Conservation (phyloP, 495 filamentous ascomycete genomes). For the Tuber melanosporum region DNA sequence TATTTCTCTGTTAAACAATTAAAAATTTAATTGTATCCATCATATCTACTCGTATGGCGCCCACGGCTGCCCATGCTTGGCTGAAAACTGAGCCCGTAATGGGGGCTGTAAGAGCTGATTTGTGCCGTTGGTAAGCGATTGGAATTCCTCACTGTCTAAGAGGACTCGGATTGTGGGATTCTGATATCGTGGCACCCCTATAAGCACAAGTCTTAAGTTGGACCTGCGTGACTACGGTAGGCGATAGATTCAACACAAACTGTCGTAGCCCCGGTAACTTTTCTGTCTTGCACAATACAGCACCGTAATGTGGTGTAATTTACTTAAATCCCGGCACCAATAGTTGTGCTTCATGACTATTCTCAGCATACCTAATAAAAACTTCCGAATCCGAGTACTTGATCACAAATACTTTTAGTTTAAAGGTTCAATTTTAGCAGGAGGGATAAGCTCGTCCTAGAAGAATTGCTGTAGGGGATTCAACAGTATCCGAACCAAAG, state of each 20-base stretch:
- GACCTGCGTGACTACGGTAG: background rate
- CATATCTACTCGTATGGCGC: background rate
- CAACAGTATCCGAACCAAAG: background rate
- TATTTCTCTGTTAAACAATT: background rate
- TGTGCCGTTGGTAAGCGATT: background rate
- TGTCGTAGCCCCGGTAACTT: background rate
- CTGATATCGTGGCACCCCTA: background rate
- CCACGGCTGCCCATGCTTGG: background rate
- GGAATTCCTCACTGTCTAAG: background rate
- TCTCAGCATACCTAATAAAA: background rate
- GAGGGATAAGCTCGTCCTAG: background rate
- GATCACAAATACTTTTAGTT: background rate
- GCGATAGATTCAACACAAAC: background rate
- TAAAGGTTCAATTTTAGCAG: background rate
- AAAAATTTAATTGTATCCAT: background rate
- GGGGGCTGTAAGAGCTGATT: background rate
- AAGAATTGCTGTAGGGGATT: background rate
- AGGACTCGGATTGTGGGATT: background rate
- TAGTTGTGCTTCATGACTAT: background rate
- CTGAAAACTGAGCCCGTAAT: background rate
- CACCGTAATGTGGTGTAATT: too few species aligned
- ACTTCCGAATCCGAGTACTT: background rate
- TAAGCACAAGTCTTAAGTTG: background rate
- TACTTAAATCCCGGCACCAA: too few species aligned
- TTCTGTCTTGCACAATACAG: background rate